Evolutionary conservation across 164 flowering plant species (phyloP).

Genomic region (Euptelea pleiosperma): DNA sequence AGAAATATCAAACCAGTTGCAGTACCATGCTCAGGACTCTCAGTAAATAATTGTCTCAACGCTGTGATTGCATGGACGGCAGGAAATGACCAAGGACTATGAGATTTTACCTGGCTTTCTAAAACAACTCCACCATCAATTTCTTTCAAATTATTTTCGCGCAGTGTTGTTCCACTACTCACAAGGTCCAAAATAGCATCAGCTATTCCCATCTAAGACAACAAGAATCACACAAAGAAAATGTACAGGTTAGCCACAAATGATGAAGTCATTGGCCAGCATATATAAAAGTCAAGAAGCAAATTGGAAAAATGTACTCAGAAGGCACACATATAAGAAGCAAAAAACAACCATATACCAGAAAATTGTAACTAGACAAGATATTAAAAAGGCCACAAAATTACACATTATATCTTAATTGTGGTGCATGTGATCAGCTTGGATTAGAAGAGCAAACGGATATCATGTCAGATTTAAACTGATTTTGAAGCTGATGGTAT

Average conservation of each 20-base stretch:
- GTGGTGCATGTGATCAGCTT: too few species aligned
- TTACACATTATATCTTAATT: too few species aligned
- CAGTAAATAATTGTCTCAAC: not conserved
- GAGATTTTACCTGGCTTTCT: slow-evolving; percentile 81
- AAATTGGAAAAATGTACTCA: not conserved
- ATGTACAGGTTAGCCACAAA: not conserved
- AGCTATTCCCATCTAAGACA: slow-evolving; percentile 87
- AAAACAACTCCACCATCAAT: slow-evolving; percentile 85
- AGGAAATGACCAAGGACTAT: not conserved
- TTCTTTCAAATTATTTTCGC: slow-evolving; percentile 93
- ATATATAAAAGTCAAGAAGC: not conserved
- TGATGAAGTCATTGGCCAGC: not conserved
- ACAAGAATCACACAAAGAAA: slow-evolving; percentile 8
- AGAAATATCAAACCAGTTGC: not conserved
- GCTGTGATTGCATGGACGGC: not conserved
- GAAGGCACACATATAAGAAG: not conserved
- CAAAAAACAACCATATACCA: not conserved
- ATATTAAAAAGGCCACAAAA: too few species aligned
- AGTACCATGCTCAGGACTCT: not conserved
- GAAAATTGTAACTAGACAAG: too few species aligned
- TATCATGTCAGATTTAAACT: too few species aligned
- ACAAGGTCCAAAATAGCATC: slow-evolving; percentile 97
- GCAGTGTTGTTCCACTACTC: slow-evolving; percentile 92
- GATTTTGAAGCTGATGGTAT: too few species aligned
- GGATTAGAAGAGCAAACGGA: too few species aligned